Conservation (phyloP, 75 land plant species). For the Adiantum capillusveneris region DNA sequence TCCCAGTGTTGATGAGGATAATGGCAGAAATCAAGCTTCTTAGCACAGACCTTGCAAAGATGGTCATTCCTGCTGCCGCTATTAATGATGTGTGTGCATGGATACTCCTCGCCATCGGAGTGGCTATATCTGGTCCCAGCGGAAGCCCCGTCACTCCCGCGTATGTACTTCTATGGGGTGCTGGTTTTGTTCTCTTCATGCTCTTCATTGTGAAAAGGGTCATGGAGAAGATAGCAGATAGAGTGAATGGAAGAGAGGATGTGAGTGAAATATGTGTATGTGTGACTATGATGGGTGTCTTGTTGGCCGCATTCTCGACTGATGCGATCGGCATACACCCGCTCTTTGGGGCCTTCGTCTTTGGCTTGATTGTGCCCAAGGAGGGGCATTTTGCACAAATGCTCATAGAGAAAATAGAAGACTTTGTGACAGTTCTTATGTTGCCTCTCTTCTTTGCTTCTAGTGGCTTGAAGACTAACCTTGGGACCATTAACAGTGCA, state of each 20-base stretch:
- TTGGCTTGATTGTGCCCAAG: constrained; percentile 37
- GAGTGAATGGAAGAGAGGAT: constrained; percentile 19
- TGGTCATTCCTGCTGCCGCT: constrained; percentile 50
- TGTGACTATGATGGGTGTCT: constrained; percentile 32
- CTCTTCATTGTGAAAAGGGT: constrained; percentile 15
- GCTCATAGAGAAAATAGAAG: constrained; percentile 54
- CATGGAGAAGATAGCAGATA: constrained; percentile 35
- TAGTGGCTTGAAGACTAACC: constrained; percentile 63
- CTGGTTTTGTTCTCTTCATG: constrained; percentile 34
- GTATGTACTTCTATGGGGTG: constrained; percentile 46
- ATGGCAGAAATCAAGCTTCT: constrained; percentile 80
- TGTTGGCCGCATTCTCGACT: constrained; percentile 44
- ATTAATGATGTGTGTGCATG: constrained; percentile 56
- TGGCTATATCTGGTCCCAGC: constrained; percentile 33
- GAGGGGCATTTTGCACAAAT: constrained; percentile 42
- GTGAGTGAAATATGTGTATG: constrained; percentile 47
- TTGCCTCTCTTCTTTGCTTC: constrained; percentile 61
- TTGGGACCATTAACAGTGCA: constrained; percentile 29
- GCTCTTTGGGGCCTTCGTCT: constrained; percentile 59
- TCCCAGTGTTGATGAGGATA: constrained; percentile 73
- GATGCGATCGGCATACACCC: constrained; percentile 66
- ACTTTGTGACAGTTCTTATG: constrained; percentile 44
- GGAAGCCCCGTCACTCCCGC: constrained; percentile 33
- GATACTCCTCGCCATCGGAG: constrained; percentile 30
- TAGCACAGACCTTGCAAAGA: constrained; percentile 44